Conservation (phyloP, 2,329 filamentous ascomycete genomes). For the Periconia digitata region DNA sequence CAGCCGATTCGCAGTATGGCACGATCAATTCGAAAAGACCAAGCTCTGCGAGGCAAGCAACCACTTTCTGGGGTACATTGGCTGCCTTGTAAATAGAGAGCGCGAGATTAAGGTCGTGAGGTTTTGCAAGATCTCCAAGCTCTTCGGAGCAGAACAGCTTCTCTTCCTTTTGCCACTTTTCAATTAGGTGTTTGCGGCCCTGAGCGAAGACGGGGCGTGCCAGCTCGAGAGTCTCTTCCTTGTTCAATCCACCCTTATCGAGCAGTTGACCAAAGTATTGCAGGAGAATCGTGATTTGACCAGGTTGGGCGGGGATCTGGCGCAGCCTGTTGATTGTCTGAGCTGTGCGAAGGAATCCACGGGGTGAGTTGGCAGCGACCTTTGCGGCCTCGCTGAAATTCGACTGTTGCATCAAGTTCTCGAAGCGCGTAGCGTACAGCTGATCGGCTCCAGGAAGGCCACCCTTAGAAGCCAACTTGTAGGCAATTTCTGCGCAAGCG, state of each 20-base stretch:
- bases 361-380: conserved; percentile 93
- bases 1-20: conserved; percentile 79
- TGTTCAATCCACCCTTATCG: conserved; percentile 91
- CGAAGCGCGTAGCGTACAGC: conserved; percentile 84
- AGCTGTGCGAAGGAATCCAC: conserved; percentile 89
- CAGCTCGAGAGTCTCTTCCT: conserved; percentile 90
- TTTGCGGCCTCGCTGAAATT: conserved; percentile 90
- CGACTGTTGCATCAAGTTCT: conserved; percentile 77
- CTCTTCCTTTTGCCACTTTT: conserved; percentile 97
- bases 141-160: conserved; percentile 97
- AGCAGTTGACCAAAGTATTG: conserved; percentile 98
- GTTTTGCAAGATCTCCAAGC: conserved; percentile 88
- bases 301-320: conserved; percentile 74
- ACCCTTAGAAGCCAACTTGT: conserved; percentile 93
- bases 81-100: conserved; percentile 88
- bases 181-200: conserved; percentile 90
- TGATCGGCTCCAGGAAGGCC: conserved; percentile 93
- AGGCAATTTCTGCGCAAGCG: conserved; percentile 87
- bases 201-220: conserved; percentile 90
- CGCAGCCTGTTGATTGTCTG: conserved; percentile 98
- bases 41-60: conserved; percentile 91
- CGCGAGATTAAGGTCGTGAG: conserved; percentile 85
- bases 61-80: conserved; percentile 88
- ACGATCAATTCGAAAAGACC: conserved; percentile 97
- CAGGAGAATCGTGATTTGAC: conserved; percentile 89